Conservation (phyloP, 306 rosid species). For the Lotus japonicus region DNA sequence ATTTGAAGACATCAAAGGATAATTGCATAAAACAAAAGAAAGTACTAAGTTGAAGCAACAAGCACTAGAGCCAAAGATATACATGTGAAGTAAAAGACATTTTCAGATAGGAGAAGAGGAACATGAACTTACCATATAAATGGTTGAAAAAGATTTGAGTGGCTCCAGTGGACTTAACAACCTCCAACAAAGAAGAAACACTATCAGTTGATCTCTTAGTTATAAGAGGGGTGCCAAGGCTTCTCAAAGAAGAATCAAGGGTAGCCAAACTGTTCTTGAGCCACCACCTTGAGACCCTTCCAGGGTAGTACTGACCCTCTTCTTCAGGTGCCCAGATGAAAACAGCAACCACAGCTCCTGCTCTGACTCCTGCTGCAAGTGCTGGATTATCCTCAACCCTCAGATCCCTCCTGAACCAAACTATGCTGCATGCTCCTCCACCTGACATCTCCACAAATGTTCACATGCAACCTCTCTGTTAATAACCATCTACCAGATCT, state of each 20-base stretch:
- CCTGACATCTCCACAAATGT: conserved; percentile 55
- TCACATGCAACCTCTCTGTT: conserved; percentile 7
- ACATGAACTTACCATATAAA: conserved; percentile 71
- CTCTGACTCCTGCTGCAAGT: conserved; percentile 81
- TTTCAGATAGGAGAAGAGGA: not conserved
- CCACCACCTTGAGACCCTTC: conserved; percentile 99
- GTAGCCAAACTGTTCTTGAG: conserved; percentile 81
- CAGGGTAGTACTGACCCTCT: conserved; percentile 85
- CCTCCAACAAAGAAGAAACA: conserved; percentile 77
- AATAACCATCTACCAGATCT: conserved; percentile 30
- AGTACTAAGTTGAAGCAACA: not conserved
- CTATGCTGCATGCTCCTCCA: conserved; percentile 95
- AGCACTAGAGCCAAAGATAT: not conserved
- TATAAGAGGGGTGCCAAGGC: conserved; percentile 71
- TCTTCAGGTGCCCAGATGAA: conserved; percentile 98
- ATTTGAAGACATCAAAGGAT: not conserved
- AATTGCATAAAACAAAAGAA: not conserved
- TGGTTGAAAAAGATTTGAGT: conserved; percentile 91
- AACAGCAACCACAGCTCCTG: conserved; percentile 81
- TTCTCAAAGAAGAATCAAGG: conserved; percentile 77
- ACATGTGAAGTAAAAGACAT: not conserved
- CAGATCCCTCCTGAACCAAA: conserved; percentile 99
- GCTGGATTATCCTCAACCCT: conserved; percentile 97
- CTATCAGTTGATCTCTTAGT: conserved; percentile 74
- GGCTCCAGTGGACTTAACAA: conserved; percentile 78